phyloP scores from a whole-genome alignment of 2,329 filamentous ascomycete species.

The Curvularia spicifera region DNA sequence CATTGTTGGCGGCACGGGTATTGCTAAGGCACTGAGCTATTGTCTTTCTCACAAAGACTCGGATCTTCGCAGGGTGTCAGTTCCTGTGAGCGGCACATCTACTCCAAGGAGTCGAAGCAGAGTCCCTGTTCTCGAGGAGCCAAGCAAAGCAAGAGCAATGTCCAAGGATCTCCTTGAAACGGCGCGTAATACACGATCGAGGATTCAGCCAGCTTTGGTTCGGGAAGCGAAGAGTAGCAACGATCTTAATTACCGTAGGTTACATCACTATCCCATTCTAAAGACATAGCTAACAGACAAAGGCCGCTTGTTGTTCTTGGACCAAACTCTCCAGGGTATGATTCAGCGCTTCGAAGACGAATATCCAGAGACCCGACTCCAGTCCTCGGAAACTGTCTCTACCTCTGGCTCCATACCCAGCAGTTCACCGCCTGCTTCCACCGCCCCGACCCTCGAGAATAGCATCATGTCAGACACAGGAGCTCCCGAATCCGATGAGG shows the following conservation, averaged over 20 bases:
- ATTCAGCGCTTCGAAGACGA: conserved; percentile 96
- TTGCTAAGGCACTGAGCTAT: conserved; percentile 91
- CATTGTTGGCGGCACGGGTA: conserved; percentile 92
- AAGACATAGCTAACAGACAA: conserved; percentile 26
- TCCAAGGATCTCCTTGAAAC: conserved; percentile 87
- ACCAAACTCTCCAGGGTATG: conserved; percentile 85
- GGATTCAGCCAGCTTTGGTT: conserved; percentile 82
- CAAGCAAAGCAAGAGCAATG: conserved; percentile 69
- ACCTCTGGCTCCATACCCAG: conserved; percentile 41
- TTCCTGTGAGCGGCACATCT: conserved; percentile 58
- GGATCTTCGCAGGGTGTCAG: conserved; percentile 52
- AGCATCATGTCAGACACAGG: conserved; percentile 32
- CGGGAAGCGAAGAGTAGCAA: conserved; percentile 75
- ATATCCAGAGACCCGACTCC: conserved; percentile 82
- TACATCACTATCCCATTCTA: not conserved
- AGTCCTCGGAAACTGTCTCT: conserved; percentile 39
- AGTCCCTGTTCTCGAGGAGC: conserved; percentile 21
- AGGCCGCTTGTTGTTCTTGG: conserved; percentile 84
- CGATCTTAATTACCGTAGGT: conserved; percentile 78
- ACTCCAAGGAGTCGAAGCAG: conserved; percentile 56
- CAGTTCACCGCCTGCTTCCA: conserved; percentile 38
- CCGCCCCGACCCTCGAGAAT: conserved; percentile 39
- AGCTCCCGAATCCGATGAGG: conserved; percentile 51
- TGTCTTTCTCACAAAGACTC: conserved; percentile 83
- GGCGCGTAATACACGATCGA: conserved; percentile 83